phyloP scores from a whole-genome alignment of 305 asterid genomes.

The Nicotiana rustica region DNA sequence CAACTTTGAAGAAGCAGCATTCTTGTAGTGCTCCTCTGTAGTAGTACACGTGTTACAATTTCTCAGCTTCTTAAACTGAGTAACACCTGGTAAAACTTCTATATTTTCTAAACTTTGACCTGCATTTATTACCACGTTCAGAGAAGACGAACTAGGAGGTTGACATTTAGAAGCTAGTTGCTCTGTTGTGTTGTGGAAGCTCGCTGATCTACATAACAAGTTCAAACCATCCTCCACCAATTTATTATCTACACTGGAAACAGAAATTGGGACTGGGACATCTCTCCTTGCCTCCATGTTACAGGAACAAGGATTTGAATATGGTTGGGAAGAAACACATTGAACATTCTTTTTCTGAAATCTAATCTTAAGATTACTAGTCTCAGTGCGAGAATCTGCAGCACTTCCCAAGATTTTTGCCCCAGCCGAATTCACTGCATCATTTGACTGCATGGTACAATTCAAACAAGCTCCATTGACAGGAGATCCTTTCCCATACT shows the following conservation, averaged over 20 bases:
- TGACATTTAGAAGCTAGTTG: background rate
- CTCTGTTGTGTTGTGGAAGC: background rate
- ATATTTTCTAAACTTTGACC: background rate
- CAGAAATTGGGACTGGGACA: no score
- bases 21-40: background rate
- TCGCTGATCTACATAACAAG: no score
- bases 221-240: no score
- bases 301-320: no score
- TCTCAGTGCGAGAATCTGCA: background rate
- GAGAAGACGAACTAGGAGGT: background rate
- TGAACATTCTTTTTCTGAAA: background rate
- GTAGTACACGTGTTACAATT: background rate
- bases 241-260: no score
- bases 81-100: background rate
- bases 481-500: background rate
- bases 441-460: slow-evolving; percentile 27
- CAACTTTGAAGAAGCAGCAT: slow-evolving; percentile 33
- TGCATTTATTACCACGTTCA: background rate
- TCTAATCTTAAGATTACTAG: background rate
- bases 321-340: background rate
- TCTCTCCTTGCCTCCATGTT: no score
- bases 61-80: background rate
- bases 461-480: background rate
- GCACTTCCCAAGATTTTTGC: background rate
- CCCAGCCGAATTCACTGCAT: background rate